These are phyloP conservation scores for Tricholoma bakamatsutake DNA, from an alignment of 768 basidiomycete species.

Conservation along the genomic window DNA sequence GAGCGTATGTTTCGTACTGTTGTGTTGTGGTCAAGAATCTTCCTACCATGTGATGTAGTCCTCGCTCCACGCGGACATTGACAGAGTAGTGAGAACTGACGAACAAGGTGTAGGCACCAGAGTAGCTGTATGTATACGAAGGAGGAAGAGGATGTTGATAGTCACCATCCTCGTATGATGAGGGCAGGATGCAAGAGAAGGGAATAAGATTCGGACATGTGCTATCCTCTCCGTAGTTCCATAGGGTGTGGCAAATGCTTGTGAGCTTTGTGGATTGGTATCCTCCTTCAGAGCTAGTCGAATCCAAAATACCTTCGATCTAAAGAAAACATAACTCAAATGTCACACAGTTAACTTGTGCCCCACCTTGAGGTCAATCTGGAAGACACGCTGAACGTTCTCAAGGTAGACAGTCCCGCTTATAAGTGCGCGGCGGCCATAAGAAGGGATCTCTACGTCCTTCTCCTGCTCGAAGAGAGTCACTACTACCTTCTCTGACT, in stretches of 20 bases:
- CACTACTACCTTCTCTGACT: slow-evolving; percentile 33
- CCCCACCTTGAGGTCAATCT: slow-evolving; percentile 42
- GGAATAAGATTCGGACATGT: slow-evolving; percentile 28
- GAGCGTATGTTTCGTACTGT: slow-evolving; percentile 27
- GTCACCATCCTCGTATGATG: slow-evolving; percentile 34
- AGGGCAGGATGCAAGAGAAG: slow-evolving; percentile 41
- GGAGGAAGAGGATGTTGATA: slow-evolving; percentile 41
- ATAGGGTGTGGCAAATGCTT: slow-evolving; percentile 28
- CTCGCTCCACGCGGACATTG: slow-evolving; percentile 33
- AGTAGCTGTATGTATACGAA: slow-evolving; percentile 29
- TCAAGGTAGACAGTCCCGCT: slow-evolving; percentile 39
- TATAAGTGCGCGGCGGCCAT: slow-evolving; percentile 37
- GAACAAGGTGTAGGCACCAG: slow-evolving; percentile 31
- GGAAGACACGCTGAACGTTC: slow-evolving; percentile 28
- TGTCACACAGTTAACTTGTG: not conserved
- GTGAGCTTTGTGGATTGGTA: slow-evolving; percentile 28
- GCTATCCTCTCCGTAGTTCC: slow-evolving; percentile 17
- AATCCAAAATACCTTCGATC: slow-evolving; percentile 40
- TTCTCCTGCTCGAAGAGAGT: slow-evolving; percentile 44
- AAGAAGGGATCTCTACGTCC: slow-evolving; percentile 31
- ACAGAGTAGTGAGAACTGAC: slow-evolving; percentile 41
- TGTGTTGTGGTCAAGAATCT: slow-evolving; percentile 40
- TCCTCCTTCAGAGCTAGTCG: slow-evolving; percentile 33
- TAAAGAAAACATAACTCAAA: slow-evolving; percentile 12
- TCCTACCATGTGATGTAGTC: slow-evolving; percentile 29